These are phyloP conservation scores for Euptelea pleiosperma DNA, from an alignment of 164 flowering plant species.

Conservation along the genomic window DNA sequence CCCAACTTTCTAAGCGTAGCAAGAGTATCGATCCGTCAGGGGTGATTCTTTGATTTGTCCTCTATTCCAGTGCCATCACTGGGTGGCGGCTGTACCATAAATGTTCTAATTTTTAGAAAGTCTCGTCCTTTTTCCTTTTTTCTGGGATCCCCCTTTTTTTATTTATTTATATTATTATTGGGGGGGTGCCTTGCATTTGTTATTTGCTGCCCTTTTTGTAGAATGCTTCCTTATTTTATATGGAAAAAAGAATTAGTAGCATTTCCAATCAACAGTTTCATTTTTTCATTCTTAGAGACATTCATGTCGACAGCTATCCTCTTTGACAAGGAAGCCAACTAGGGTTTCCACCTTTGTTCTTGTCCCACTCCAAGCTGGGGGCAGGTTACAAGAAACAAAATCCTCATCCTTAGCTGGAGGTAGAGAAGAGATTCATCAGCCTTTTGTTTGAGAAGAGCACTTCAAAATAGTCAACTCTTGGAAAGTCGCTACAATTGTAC, in stretches of 20 bases:
- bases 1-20: constrained; percentile 3
- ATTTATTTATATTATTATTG: background rate
- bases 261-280: background rate
- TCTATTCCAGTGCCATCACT: constrained; percentile 20
- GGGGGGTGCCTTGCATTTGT: constrained; percentile 1
- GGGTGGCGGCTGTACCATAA: constrained; percentile 41
- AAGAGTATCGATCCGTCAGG: constrained; percentile 7
- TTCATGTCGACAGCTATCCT: too few species aligned
- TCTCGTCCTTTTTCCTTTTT: background rate
- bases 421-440: too few species aligned
- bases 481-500: too few species aligned
- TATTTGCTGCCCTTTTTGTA: constrained; percentile 5
- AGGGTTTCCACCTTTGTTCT: too few species aligned
- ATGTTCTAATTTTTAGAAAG: constrained; percentile 7
- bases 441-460: too few species aligned
- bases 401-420: too few species aligned
- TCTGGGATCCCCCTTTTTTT: too few species aligned
- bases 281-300: too few species aligned
- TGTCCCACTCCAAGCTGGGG: too few species aligned
- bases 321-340: too few species aligned
- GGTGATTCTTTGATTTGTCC: constrained; percentile 48
- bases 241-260: constrained; percentile 7
- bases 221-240: constrained; percentile 4
- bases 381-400: too few species aligned
- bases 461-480: too few species aligned